Evolutionary conservation across 352 stramenopile species (phyloP), one percentile per base, ranked within the genome.

Genomic region (Pythium myriotylum): DNA sequence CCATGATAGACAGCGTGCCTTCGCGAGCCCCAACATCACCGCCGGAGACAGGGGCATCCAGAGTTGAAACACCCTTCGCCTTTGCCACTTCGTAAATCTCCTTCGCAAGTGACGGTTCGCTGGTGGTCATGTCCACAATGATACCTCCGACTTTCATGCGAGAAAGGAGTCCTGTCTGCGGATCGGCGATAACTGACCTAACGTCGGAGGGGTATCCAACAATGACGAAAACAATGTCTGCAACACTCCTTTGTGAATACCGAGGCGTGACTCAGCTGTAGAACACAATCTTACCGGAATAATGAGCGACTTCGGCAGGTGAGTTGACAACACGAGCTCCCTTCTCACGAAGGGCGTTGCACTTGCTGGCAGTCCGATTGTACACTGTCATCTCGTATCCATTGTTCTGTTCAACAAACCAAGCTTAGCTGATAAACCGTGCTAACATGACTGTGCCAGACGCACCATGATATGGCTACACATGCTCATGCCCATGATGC

Each of bases 91-190:
- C 73, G 55, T 94, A 89, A 24, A 97, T 95, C 48, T 95, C 87
- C 65, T 94, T 90, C 3, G 90, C 89, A n/a, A 97, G 69, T 17
- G 79, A 88, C 39, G 90, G 90, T 33, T 91, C 76, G 54, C 84
- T 96, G 1, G 90, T 97, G 1, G 90, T 96, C 88, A 96, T 96
- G 58, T 97, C 90, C 41, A 96, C 86, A 56, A 96, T 84, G 57
- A 97, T 86, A 8, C 88, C 81, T 20, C 84, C 88, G 27, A 76
- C 68, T 56, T 90, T 87, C 72, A 95, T 88, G 47, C 67, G 71
- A n/a, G 79, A 79, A 0, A 95, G 67, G 41, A 88, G 43, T 42
- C 86, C 86, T 16, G 72, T 86, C 22, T 89, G 62, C 0, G 82
- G 70, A 43, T 91, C 86, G 17, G 88, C 58, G 27, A 95, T 86